phyloP scores from a whole-genome alignment of 768 basidiomycete genomes.

The Amanita pallidorosea region DNA sequence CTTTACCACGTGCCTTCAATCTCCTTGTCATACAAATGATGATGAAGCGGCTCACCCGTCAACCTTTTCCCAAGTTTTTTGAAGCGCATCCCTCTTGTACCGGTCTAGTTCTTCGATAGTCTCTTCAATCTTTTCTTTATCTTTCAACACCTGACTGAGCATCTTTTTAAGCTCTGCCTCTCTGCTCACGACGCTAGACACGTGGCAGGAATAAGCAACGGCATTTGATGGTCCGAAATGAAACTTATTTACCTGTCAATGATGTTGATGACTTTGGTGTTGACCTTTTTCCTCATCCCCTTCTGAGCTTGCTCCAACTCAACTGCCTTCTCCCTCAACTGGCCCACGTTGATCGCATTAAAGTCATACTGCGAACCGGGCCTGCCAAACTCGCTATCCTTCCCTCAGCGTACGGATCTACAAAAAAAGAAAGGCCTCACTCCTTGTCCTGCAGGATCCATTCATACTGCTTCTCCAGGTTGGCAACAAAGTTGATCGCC shows the following conservation, averaged over 20 bases:
- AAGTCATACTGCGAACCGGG: constrained; percentile 79
- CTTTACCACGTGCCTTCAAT: constrained; percentile 25
- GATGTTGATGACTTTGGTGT: constrained; percentile 92
- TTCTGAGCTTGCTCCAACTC: constrained; percentile 74
- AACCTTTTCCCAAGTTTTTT: constrained; percentile 95
- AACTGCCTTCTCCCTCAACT: constrained; percentile 49
- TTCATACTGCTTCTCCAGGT: constrained; percentile 70
- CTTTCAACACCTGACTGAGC: constrained; percentile 77
- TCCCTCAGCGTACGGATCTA: not conserved
- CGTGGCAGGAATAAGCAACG: not conserved
- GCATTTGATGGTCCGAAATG: not conserved
- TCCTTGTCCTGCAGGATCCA: constrained; percentile 88
- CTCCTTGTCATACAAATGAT: not conserved
- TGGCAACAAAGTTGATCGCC: constrained; percentile 38
- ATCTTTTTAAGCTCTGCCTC: constrained; percentile 83
- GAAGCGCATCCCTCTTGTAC: constrained; percentile 88
- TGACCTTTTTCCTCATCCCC: constrained; percentile 91
- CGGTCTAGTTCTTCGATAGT: constrained; percentile 89
- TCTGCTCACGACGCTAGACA: constrained; percentile 80
- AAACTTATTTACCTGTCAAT: constrained; percentile 73
- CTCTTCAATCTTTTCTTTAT: constrained; percentile 90
- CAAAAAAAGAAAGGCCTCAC: constrained; percentile 38
- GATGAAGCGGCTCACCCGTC: constrained; percentile 55
- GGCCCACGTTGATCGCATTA: constrained; percentile 43
- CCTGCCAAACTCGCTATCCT: constrained; percentile 71